phyloP scores from a whole-genome alignment of 1,139 yeast genomes.

The Hemisphaericaspora lyxosophila region DNA sequence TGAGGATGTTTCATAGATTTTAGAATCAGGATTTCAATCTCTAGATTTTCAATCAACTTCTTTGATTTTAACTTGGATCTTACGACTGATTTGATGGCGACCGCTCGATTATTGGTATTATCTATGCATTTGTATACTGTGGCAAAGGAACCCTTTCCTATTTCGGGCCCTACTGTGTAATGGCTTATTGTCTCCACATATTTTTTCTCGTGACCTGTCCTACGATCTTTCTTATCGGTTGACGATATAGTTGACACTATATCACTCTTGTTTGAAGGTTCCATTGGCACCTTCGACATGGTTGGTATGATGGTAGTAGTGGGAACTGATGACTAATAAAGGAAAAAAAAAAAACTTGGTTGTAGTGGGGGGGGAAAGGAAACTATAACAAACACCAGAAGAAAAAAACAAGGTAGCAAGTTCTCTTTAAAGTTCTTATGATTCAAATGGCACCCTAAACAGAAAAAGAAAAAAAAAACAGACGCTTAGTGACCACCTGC shows the following conservation, averaged over 20 bases:
- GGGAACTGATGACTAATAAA: too few species aligned
- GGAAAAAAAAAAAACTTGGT: too few species aligned
- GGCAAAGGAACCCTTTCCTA: conserved; percentile 54
- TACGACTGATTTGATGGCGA: conserved; percentile 86
- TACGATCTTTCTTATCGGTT: background rate
- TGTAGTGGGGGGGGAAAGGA: background rate
- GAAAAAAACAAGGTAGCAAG: too few species aligned
- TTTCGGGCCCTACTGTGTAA: conserved; percentile 45
- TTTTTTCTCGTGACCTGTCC: background rate
- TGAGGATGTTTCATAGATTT: conserved; percentile 90
- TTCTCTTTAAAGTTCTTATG: too few species aligned
- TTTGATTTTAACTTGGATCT: conserved; percentile 80
- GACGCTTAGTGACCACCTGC: too few species aligned
- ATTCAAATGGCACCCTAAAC: too few species aligned
- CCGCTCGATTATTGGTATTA: conserved; percentile 52
- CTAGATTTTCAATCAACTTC: conserved; percentile 84
- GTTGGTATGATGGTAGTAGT: background rate
- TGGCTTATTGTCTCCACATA: conserved; percentile 4
- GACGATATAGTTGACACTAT: background rate
- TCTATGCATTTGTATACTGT: conserved; percentile 48
- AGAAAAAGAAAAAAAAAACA: too few species aligned
- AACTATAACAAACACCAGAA: background rate
- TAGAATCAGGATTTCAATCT: conserved; percentile 83
- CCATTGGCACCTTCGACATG: conserved; percentile 5
- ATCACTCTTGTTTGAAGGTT: background rate